Base-by-base conservation (phyloP, 345 rosid genomes). In the Citrus reticulata region DNA sequence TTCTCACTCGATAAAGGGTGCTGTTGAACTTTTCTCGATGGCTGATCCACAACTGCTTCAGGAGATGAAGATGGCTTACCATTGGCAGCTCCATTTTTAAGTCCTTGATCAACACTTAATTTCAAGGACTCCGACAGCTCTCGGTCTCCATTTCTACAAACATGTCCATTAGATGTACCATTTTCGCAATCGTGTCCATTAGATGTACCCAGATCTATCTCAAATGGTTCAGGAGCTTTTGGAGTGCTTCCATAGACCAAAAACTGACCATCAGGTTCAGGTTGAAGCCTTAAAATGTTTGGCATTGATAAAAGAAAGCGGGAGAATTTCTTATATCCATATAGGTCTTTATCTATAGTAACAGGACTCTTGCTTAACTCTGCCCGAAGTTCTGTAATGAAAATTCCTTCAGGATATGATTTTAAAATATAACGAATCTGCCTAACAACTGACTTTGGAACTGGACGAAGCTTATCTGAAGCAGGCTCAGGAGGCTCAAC, bases 241-340 rank as follows among this genome's bases (percentile, higher is more conserved):
- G 51, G 70, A 69, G 30, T 19, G 78, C 79, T 64, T 11, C 86
- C 86, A 69, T 2, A 84, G 40, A 87, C 77, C 46, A 77, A 4
- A 82, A 63, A 82, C 63, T 78, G 69, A 64, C 95, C 98, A 84
- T 84, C 86, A 57, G 77, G 74, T 54, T 9, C 71, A 30, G 42
- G n/a, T 13, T 82, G 74, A 76, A 94, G 86, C 85, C 82, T 76
- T 79, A 91, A 78, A 77, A 90, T 83, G 51, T 87, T 81, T 46
- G 87, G 93, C 97, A 95, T 84, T 37, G 98, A 84, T 27, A 85
- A 76, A 80, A 95, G 87, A 85, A 95, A 89, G 40, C 81, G 84
- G 9, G 87, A 77, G 73, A 95, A 91, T 65, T 68, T 90, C 85
- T 77, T 87, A 81, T 88, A 68, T 22, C 98, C 99, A 57, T 87